These are phyloP conservation scores for Agapanthus africanus DNA, from an alignment of 106 monocot genomes.

Conservation along the genomic window DNA sequence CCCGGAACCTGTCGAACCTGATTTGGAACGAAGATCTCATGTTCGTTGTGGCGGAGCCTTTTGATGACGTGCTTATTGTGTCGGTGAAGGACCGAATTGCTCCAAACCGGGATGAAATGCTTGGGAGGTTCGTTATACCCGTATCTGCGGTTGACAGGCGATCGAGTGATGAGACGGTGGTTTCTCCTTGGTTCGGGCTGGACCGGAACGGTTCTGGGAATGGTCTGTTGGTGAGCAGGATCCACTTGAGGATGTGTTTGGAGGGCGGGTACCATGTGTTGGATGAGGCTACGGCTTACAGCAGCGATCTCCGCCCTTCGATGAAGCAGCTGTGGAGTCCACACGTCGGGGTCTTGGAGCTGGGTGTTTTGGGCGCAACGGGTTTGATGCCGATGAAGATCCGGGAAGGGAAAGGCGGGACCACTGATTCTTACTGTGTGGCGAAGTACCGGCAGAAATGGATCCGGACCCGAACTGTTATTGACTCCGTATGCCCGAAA, in stretches of 20 bases:
- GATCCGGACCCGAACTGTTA: constrained; percentile 62
- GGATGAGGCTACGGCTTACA: constrained; percentile 58
- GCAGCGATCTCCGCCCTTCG: constrained; percentile 60
- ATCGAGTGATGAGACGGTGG: constrained; percentile 23
- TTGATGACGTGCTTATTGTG: constrained; percentile 51
- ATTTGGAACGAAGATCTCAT: constrained; percentile 72
- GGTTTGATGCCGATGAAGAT: constrained; percentile 56
- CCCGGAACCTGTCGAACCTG: constrained; percentile 26
- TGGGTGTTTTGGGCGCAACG: constrained; percentile 55
- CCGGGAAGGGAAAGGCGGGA: constrained; percentile 40
- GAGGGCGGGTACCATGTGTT: constrained; percentile 85
- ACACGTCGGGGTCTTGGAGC: constrained; percentile 56
- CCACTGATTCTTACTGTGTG: constrained; percentile 67
- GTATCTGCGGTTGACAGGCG: constrained; percentile 40
- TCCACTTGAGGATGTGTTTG: constrained; percentile 51
- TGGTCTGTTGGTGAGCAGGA: constrained; percentile 31
- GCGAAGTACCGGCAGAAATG: constrained; percentile 86
- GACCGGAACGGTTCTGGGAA: constrained; percentile 18
- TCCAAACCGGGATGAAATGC: constrained; percentile 31
- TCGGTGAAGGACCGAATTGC: constrained; percentile 40
- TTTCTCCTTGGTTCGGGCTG: constrained; percentile 55
- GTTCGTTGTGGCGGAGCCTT: constrained; percentile 79
- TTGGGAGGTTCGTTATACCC: constrained; percentile 41
- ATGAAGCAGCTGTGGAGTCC: constrained; percentile 65
- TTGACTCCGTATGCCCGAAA: constrained; percentile 41